Evolutionary conservation across 306 rosid species (phyloP), one percentile per base, ranked within the genome.

Genomic region (Crotalaria pallida): DNA sequence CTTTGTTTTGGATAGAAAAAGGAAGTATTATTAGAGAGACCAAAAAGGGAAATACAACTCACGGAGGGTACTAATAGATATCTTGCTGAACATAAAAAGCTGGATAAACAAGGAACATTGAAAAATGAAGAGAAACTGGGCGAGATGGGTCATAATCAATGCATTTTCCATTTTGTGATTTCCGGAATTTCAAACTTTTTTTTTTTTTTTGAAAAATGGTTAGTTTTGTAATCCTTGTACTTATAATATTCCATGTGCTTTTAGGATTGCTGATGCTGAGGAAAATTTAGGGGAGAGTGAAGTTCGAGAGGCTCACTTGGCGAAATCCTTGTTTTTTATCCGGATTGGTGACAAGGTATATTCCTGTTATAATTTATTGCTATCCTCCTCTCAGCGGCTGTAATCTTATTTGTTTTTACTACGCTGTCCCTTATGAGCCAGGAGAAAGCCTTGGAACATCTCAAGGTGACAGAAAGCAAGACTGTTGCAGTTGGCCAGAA

Each of bases 231-330:
- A 67, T 52, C 41, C 43, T 52, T 50, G 31, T 6, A 19, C 72
- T 70, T 47, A 58, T 55, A 34, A 34, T 36, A 31, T 51, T 78
- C 10, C 31, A 38, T 73, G 56, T 71, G 57, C 69, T 44, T 78
- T 49, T 31, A 95, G 99, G 88, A 91, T 91, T 80, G 96, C 97
- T 66, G 99, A 95, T 63, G 97, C 99, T 0, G 99, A 95, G 77
- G 97, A 91, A 58, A 95, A 95, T 84, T 82, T 95, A 31, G 99
- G 99, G 6, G 99, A 95, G 84, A 95, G 97, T 84, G 99, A 95
- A 87, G 99, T 95, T 40, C 88, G 99, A 31, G 99, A 95, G 83
- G 99, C 99, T 65, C 99, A 94, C 76, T 67, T 94, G 78, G 99
- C 99, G 17, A 94, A 94, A 74, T 89, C 99, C 68, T 70, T 91